A percentile compares a stretch with the other conserved stretches of the same genome.
Conservation (phyloP, 1,139 yeast species). For the Zygoascus sp. region DNA sequence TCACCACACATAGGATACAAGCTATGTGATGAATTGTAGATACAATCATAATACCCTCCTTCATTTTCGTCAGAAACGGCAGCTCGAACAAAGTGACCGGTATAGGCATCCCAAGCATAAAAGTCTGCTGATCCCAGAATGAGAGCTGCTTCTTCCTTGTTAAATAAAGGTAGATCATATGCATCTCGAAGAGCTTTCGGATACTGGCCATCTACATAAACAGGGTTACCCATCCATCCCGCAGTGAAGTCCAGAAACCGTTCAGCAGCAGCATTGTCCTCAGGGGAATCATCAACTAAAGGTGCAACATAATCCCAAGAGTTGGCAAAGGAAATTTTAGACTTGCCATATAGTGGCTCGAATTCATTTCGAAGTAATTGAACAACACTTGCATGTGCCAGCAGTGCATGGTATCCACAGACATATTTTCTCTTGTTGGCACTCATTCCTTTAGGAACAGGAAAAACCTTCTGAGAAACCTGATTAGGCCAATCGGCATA, state of each 20-base stretch:
- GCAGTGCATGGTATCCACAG: conserved; percentile 33
- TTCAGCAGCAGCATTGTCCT: conserved; percentile 30
- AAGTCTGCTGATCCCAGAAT: conserved; percentile 34
- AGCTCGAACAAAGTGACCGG: conserved; percentile 31
- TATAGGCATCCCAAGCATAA: conserved; percentile 39
- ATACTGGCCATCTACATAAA: conserved; percentile 36
- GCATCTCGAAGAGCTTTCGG: conserved; percentile 32
- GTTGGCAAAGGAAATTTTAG: conserved; percentile 27
- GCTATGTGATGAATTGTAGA: conserved; percentile 19
- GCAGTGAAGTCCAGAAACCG: conserved; percentile 33
- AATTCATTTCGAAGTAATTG: conserved; percentile 34
- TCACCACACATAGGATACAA: conserved; percentile 25
- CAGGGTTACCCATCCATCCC: conserved; percentile 35
- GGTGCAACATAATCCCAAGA: conserved; percentile 30
- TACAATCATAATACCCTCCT: conserved; percentile 25
- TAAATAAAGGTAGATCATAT: conserved; percentile 27
- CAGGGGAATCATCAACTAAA: conserved; percentile 15
- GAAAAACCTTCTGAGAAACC: conserved; percentile 24
- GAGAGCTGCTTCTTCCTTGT: conserved; percentile 30
- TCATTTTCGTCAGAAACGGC: conserved; percentile 27
- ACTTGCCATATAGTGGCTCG: conserved; percentile 29
- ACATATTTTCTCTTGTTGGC: conserved; percentile 18
- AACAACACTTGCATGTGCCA: conserved; percentile 35
- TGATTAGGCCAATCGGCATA: conserved; percentile 22
- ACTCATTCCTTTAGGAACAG: conserved; percentile 20